A percentile compares a stretch with the other conserved stretches of the same genome.
These are phyloP conservation scores for Lactuca sativa DNA, from an alignment of 129 eudicot genomes.

Conservation along the genomic window DNA sequence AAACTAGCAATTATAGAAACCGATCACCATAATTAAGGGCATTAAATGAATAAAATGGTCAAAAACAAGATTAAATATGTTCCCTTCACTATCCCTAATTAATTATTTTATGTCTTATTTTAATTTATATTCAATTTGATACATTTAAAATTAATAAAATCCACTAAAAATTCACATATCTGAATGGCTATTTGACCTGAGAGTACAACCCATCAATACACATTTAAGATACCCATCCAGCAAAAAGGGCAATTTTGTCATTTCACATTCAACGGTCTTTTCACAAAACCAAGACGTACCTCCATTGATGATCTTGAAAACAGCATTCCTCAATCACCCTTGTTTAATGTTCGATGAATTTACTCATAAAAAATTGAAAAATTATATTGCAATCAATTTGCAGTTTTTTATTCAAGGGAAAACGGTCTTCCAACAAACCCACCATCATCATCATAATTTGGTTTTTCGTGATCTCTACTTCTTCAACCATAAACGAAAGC, in stretches of 20 bases:
- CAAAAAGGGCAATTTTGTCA: conserved; percentile 19
- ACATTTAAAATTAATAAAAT: no score
- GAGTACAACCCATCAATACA: conserved; percentile 32
- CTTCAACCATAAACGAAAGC: conserved; percentile 38
- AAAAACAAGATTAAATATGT: no score
- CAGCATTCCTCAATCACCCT: conserved; percentile 34
- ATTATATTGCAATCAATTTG: conserved; percentile 8
- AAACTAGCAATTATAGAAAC: neutral
- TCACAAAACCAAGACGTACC: conserved; percentile 37
- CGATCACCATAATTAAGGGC: neutral
- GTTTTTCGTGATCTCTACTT: conserved; percentile 34
- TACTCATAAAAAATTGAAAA: neutral
- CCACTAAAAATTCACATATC: neutral
- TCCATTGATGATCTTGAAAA: conserved; percentile 33
- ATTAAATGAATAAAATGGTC: neutral
- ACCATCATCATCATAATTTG: conserved; percentile 23
- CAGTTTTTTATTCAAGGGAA: conserved; percentile 21
- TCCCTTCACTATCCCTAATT: neutral
- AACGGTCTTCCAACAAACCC: conserved; percentile 45
- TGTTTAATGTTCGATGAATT: conserved; percentile 19
- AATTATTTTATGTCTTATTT: no score
- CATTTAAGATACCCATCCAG: conserved; percentile 21
- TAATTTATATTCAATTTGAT: no score
- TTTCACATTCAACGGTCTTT: conserved; percentile 39
- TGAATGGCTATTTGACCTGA: conserved; percentile 11